Evolutionary conservation across 169 alveolate species (phyloP).

Genomic region (Cryptosporidium andersoni): DNA sequence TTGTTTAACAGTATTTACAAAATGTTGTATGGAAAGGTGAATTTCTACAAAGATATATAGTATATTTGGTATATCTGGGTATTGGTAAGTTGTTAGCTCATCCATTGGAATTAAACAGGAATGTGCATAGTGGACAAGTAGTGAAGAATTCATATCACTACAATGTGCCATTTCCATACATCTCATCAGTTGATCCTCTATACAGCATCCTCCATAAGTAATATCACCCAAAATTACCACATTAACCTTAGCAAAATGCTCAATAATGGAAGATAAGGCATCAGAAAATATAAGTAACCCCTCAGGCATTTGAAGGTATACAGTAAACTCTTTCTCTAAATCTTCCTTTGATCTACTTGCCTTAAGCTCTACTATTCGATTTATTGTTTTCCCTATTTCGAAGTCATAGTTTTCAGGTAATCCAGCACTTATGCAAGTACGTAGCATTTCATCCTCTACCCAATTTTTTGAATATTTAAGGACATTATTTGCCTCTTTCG

Average conservation of each 20-base stretch:
- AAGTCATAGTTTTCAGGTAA: conserved; percentile 95
- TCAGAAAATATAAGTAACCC: conserved; percentile 89
- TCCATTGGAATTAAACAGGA: conserved; percentile 96
- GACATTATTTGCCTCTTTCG: too few relatives aligned
- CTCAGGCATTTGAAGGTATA: conserved; percentile 97
- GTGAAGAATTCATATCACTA: conserved; percentile 87
- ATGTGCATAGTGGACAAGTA: conserved; percentile 98
- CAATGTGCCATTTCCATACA: conserved; percentile 10
- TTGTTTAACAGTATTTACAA: conserved; percentile 83
- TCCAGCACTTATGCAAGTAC: conserved; percentile 80
- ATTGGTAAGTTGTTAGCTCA: conserved; percentile 70
- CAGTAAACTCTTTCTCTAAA: conserved; percentile 75
- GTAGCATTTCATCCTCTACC: conserved; percentile 71
- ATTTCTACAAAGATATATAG: conserved; percentile 97
- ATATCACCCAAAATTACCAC: conserved; percentile 92
- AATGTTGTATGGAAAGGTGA: conserved; percentile 86
- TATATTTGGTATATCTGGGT: conserved; percentile 77
- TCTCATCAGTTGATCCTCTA: conserved; percentile 90
- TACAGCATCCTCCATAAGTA: conserved; percentile 99
- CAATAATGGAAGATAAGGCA: conserved; percentile 89
- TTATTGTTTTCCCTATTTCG: conserved; percentile 92
- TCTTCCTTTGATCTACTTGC: conserved; percentile 45
- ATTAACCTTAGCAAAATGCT: conserved; percentile 79
- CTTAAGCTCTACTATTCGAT: conserved; percentile 83
- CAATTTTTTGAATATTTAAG: too few relatives aligned